A percentile compares a stretch with the other conserved stretches of the same genome.
Conservation (phyloP, 352 stramenopile genomes). For the Elongisporangium prolatum region DNA sequence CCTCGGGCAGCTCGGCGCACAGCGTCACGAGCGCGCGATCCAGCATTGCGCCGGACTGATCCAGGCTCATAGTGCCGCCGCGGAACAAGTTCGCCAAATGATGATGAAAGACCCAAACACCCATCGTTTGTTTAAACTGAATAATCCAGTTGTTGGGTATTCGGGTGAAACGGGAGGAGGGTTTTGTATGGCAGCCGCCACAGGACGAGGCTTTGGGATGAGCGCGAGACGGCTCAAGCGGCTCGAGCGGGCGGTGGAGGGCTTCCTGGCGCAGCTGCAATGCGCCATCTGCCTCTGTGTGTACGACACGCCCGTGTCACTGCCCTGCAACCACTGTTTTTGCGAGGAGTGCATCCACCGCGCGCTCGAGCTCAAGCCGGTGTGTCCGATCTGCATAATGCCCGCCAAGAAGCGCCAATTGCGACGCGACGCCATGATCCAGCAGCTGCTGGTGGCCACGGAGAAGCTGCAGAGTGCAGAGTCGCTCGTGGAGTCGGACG, state of each 20-base stretch:
- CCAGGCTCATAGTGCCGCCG: conserved; percentile 43
- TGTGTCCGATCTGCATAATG: conserved; percentile 83
- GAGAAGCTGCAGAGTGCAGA: conserved; percentile 19
- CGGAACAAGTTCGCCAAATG: background rate
- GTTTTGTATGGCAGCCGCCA: background rate
- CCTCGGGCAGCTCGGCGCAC: conserved; percentile 71
- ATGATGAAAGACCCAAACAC: background rate
- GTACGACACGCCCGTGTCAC: conserved; percentile 59
- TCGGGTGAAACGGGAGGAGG: background rate
- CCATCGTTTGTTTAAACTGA: background rate
- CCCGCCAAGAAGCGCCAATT: conserved; percentile 73
- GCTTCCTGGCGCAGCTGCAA: conserved; percentile 68
- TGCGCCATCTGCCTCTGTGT: conserved; percentile 82
- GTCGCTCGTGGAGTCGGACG: background rate
- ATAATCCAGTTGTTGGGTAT: background rate
- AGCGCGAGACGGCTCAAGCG: conserved; percentile 23
- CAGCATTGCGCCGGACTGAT: conserved; percentile 66
- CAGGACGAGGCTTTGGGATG: background rate
- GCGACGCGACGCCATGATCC: conserved; percentile 72
- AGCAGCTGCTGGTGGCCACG: conserved; percentile 56
- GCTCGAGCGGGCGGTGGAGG: conserved; percentile 52
- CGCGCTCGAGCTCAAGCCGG: conserved; percentile 67
- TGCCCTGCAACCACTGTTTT: conserved; percentile 87
- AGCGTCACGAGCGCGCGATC: conserved; percentile 78
- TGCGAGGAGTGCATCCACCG: conserved; percentile 86